These are phyloP conservation scores for Glycine soja DNA, from an alignment of 306 rosid species.

Conservation along the genomic window DNA sequence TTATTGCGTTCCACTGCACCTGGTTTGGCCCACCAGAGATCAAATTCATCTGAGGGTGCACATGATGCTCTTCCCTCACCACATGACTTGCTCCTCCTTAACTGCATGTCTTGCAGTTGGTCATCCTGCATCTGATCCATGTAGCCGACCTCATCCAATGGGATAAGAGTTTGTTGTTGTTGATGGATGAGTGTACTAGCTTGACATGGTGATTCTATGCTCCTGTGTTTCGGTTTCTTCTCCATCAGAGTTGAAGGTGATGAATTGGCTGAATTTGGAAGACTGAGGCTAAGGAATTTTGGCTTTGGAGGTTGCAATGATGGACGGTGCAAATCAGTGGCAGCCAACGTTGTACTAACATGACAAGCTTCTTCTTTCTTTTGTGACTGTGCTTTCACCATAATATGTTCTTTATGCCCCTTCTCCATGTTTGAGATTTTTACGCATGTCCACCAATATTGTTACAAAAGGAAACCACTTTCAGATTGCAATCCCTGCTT, in stretches of 20 bases:
- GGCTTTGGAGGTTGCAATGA: constrained; percentile 61
- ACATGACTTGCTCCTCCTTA: constrained; percentile 75
- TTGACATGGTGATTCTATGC: constrained; percentile 51
- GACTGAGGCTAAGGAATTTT: constrained; percentile 71
- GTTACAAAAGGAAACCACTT: neutral
- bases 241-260: constrained; percentile 53
- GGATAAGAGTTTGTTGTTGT: too few species aligned
- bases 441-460: constrained; percentile 15
- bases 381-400: constrained; percentile 73
- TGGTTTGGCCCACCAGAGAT: constrained; percentile 63
- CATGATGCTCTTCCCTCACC: constrained; percentile 53
- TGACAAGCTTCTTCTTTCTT: constrained; percentile 20
- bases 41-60: constrained; percentile 64
- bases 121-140: too few species aligned
- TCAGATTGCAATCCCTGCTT: neutral
- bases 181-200: constrained; percentile 39
- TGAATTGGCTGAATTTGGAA: constrained; percentile 71
- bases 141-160: too few species aligned
- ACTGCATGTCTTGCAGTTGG: constrained; percentile 47
- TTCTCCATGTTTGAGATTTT: constrained; percentile 44
- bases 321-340: constrained; percentile 50
- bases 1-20: constrained; percentile 44
- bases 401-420: constrained; percentile 65
- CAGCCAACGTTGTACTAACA: too few species aligned
- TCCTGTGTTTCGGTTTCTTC: constrained; percentile 55